These are phyloP conservation scores for Nakaseomyces uthaithaninus DNA, from an alignment of 1,139 yeast species.

Conservation along the genomic window DNA sequence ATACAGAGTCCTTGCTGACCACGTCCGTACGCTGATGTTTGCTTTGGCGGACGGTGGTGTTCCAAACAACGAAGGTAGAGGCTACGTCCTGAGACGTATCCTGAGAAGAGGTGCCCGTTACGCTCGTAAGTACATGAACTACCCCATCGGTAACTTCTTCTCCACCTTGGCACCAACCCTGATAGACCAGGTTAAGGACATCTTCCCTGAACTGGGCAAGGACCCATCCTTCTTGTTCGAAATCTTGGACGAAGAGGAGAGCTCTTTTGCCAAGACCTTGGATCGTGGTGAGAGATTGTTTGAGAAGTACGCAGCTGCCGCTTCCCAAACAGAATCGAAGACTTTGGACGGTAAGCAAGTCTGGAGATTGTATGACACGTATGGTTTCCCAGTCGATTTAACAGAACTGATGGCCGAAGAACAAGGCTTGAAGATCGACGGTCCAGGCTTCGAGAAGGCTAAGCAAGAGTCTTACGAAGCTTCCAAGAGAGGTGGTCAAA, in stretches of 20 bases:
- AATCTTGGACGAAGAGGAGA: constrained; percentile 91
- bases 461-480: constrained; percentile 86
- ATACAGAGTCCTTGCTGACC: constrained; percentile 96
- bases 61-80: constrained; percentile 98
- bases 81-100: constrained; percentile 93
- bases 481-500: constrained; percentile 78
- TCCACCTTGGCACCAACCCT: constrained; percentile 87
- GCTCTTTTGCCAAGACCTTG: constrained; percentile 85
- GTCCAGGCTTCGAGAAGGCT: constrained; percentile 83
- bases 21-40: constrained; percentile 90
- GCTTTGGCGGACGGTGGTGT: constrained; percentile 98
- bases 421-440: constrained; percentile 89
- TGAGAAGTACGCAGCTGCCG: constrained; percentile 82
- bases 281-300: constrained; percentile 97
- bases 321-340: constrained; percentile 66
- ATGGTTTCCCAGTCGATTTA: constrained; percentile 97
- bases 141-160: constrained; percentile 90
- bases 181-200: constrained; percentile 76
- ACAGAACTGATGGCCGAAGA: constrained; percentile 98
- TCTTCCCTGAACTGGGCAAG: constrained; percentile 81
- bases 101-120: constrained; percentile 97
- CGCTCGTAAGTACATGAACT: constrained; percentile 91
- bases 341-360: constrained; percentile 87
- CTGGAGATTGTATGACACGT: constrained; percentile 98
- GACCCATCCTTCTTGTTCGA: constrained; percentile 74